Conservation (phyloP, 2,329 filamentous ascomycete genomes). For the Delphinella strobiligena region DNA sequence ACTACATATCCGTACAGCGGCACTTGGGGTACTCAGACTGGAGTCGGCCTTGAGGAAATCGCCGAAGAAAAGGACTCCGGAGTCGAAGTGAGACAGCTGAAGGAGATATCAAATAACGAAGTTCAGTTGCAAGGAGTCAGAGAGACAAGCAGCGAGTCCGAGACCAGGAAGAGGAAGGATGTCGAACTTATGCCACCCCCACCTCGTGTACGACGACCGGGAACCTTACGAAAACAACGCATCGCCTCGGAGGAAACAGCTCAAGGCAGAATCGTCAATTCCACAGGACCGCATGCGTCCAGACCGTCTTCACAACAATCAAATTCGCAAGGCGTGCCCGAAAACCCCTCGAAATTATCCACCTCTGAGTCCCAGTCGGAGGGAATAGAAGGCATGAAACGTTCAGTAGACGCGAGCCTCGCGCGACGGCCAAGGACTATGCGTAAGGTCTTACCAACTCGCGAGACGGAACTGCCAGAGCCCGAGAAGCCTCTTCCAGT, state of each 20-base stretch:
- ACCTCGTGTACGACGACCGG: slow-evolving; percentile 9
- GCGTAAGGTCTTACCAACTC: slow-evolving; percentile 5
- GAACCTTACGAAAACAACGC: slow-evolving; percentile 5
- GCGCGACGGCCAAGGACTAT: slow-evolving; percentile 21
- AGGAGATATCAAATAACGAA: slow-evolving; percentile 36
- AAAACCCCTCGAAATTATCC: slow-evolving; percentile 1
- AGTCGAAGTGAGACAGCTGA: slow-evolving; percentile 26
- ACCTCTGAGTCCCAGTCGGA: slow-evolving; percentile 4
- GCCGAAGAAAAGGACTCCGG: slow-evolving; percentile 29
- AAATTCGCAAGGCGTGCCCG: neutral
- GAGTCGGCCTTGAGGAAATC: slow-evolving; percentile 25
- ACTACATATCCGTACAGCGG: slow-evolving; percentile 30
- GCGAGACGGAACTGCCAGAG: slow-evolving; percentile 7
- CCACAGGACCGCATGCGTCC: slow-evolving; percentile 1
- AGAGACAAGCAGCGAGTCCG: slow-evolving; percentile 1
- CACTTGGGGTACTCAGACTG: slow-evolving; percentile 23
- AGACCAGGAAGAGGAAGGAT: slow-evolving; percentile 15
- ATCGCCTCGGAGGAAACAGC: slow-evolving; percentile 1
- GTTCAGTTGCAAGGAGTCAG: slow-evolving; percentile 9
- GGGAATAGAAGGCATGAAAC: slow-evolving; percentile 11
- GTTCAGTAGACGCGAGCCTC: slow-evolving; percentile 24
- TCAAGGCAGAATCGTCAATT: slow-evolving; percentile 1
- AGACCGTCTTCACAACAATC: neutral
- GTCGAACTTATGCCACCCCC: slow-evolving; percentile 22
- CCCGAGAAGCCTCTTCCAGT: slow-evolving; percentile 6